phyloP scores from a whole-genome alignment of 805 yeast genomes.

The Candida sanyiensis region DNA sequence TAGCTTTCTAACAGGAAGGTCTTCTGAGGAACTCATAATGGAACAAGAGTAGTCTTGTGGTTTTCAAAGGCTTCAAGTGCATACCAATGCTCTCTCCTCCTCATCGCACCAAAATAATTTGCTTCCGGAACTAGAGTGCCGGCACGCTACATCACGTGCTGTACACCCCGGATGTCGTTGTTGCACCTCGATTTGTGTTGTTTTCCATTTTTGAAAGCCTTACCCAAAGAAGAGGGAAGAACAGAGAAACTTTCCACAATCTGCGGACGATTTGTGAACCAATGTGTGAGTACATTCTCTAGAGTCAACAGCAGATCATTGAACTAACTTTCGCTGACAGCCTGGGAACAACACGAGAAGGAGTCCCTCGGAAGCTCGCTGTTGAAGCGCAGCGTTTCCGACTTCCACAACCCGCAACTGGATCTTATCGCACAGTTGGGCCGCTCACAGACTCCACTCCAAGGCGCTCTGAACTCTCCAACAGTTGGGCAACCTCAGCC shows the following conservation, averaged over 20 bases:
- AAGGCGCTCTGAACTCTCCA: conserved; percentile 14
- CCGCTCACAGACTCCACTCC: conserved; percentile 15
- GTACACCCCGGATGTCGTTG: no score
- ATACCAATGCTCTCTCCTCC: no score
- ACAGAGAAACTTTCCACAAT: no score
- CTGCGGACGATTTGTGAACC: background rate
- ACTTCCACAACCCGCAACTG: conserved; percentile 6
- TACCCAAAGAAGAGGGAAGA: background rate
- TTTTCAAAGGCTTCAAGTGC: background rate
- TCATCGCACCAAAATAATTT: background rate
- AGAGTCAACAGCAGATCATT: background rate
- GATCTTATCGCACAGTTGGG: conserved; percentile 10
- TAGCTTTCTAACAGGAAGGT: conserved; percentile 21
- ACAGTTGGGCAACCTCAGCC: conserved; percentile 2
- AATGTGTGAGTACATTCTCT: background rate
- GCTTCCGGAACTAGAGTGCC: background rate
- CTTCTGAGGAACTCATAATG: background rate
- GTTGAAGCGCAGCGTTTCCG: conserved; percentile 8
- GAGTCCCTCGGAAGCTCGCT: conserved; percentile 6
- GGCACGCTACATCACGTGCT: background rate
- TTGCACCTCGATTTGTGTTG: background rate
- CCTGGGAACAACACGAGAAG: conserved; percentile 16
- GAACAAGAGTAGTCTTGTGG: background rate
- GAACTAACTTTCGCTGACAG: conserved; percentile 4
- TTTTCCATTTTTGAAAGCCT: background rate